Conservation (phyloP, 2,329 filamentous ascomycete species). For the Penicillium sp. region DNA sequence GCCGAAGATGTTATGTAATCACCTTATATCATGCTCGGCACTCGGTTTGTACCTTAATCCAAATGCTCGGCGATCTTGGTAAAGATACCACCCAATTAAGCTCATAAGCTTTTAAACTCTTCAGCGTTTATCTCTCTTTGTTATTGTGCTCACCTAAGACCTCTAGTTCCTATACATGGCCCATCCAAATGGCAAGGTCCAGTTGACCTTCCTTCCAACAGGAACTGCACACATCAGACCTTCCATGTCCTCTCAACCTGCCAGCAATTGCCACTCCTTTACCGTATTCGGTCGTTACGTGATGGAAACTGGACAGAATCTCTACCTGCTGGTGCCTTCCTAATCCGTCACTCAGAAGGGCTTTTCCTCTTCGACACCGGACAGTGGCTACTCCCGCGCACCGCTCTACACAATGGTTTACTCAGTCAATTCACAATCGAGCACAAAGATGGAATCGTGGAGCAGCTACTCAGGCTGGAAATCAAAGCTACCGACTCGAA, state of each 20-base stretch:
- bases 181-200: no score
- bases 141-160: not conserved
- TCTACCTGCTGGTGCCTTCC: no score
- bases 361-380: no score
- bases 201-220: no score
- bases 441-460: constrained; percentile 9
- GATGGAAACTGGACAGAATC: no score
- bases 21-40: not conserved
- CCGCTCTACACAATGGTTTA: constrained; percentile 6
- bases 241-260: no score
- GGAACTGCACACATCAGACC: no score
- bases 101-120: not conserved
- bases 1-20: not conserved
- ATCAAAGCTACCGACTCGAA: constrained; percentile 13
- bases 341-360: no score
- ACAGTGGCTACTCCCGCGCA: constrained; percentile 21
- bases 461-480: constrained; percentile 7
- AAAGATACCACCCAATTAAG: not conserved
- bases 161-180: not conserved
- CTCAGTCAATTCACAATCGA: constrained; percentile 8
- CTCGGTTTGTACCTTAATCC: not conserved
- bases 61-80: not conserved
- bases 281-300: no score
- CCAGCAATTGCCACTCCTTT: no score
- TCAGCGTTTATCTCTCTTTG: not conserved